phyloP scores from a whole-genome alignment of 139 green algal genomes.

The Tetraselmis chui region DNA sequence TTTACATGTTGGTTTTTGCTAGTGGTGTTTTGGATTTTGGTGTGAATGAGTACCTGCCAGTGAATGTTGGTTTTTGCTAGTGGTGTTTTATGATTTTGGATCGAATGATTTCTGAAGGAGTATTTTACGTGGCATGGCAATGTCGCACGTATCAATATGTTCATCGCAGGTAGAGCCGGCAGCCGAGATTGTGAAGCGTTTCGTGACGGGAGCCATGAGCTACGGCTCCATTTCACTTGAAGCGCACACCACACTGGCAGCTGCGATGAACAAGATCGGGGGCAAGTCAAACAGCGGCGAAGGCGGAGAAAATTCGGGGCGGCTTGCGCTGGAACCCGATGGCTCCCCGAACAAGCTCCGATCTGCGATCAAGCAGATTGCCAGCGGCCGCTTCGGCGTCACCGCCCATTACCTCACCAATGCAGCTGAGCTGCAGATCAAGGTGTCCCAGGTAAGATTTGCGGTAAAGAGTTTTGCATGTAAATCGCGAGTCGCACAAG shows the following conservation, averaged over 20 bases:
- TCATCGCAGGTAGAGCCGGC: conserved; percentile 75
- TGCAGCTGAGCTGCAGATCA: conserved; percentile 92
- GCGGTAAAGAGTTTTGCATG: too few species aligned
- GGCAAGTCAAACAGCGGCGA: conserved; percentile 79
- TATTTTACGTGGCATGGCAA: too few species aligned
- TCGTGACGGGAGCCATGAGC: conserved; percentile 79
- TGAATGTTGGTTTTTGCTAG: too few species aligned
- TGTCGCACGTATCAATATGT: background rate
- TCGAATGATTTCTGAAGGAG: too few species aligned
- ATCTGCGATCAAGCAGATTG: conserved; percentile 85
- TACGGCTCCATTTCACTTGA: conserved; percentile 87
- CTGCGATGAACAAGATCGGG: conserved; percentile 89
- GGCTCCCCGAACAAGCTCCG: conserved; percentile 76
- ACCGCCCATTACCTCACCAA: conserved; percentile 91
- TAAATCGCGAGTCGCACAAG: too few species aligned
- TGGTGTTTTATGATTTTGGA: too few species aligned
- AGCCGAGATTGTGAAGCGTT: conserved; percentile 83
- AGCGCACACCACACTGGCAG: conserved; percentile 83
- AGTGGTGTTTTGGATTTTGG: too few species aligned
- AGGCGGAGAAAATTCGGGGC: conserved; percentile 86
- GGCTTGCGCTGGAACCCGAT: conserved; percentile 67
- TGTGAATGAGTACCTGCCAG: too few species aligned
- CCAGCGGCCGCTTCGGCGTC: conserved; percentile 85
- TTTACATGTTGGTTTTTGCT: too few species aligned
- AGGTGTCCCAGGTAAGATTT: conserved; percentile 87